A percentile compares a stretch with the other conserved stretches of the same genome.
These are phyloP conservation scores for Penicillium hordei DNA, from an alignment of 2,329 filamentous ascomycete species.

Conservation along the genomic window DNA sequence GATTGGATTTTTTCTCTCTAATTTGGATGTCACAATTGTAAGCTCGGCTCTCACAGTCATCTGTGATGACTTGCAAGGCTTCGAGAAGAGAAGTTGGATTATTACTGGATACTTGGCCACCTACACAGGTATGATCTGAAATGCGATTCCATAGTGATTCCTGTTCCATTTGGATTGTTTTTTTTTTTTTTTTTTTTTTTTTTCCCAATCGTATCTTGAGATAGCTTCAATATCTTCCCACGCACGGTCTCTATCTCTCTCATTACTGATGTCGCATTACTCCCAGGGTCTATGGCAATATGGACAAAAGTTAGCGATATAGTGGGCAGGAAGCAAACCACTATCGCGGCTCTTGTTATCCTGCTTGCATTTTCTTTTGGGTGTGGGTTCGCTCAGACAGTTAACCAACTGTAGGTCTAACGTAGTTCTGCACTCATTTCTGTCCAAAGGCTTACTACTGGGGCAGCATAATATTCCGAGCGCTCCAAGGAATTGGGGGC, in stretches of 20 bases:
- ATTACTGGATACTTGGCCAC: conserved; percentile 38
- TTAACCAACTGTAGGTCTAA: conserved; percentile 30
- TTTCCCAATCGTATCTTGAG: background rate
- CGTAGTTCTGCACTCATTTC: background rate
- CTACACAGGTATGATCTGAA: conserved; percentile 30
- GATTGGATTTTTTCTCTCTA: conserved; percentile 33
- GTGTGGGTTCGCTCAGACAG: conserved; percentile 33
- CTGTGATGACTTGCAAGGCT: conserved; percentile 35
- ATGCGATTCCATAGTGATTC: background rate
- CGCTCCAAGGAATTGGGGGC: conserved; percentile 36
- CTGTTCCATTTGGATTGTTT: background rate
- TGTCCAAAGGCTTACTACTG: background rate
- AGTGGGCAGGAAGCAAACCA: conserved; percentile 29
- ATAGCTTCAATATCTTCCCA: background rate
- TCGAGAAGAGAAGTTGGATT: conserved; percentile 37
- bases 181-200: background rate
- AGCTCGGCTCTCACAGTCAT: conserved; percentile 38
- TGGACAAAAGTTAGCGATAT: conserved; percentile 37
- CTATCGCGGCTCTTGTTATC: conserved; percentile 27
- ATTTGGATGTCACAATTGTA: conserved; percentile 37
- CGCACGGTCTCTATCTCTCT: background rate
- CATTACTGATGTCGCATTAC: background rate
- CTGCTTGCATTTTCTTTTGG: conserved; percentile 34
- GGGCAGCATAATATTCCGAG: conserved; percentile 32
- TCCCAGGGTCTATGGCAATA: conserved; percentile 32